Conservation (phyloP, 257 asterid genomes). For the Solanum etuberosum region DNA sequence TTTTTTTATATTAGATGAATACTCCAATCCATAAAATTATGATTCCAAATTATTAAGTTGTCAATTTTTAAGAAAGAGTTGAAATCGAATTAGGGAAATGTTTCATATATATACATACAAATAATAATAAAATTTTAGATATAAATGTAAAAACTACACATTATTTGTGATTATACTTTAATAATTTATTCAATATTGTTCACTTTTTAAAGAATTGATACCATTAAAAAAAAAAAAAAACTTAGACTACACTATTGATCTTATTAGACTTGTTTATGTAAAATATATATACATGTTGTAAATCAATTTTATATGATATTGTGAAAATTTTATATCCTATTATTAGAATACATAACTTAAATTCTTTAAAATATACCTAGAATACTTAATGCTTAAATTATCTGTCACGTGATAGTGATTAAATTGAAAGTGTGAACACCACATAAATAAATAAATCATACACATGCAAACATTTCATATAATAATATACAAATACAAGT, state of each 20-base stretch:
- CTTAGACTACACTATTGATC: not conserved
- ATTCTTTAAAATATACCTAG: not conserved
- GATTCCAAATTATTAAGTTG: too few species aligned
- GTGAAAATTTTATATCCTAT: not conserved
- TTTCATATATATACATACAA: not conserved
- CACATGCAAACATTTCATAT: not conserved
- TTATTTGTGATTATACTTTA: not conserved
- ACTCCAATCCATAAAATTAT: too few species aligned
- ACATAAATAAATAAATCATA: not conserved
- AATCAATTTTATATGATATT: not conserved
- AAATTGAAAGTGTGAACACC: not conserved
- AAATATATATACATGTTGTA: not conserved
- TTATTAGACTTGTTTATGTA: not conserved
- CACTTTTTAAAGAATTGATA: not conserved
- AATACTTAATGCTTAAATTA: not conserved
- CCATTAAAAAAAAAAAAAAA: too few species aligned
- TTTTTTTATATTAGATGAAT: too few species aligned
- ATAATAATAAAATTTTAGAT: not conserved
- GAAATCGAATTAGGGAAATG: too few species aligned
- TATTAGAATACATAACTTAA: not conserved
- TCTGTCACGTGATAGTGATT: not conserved
- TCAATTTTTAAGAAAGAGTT: too few species aligned
- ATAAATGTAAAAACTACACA: not conserved
- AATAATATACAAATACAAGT: not conserved
- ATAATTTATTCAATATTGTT: not conserved